Conservation (phyloP, 2,329 filamentous ascomycete genomes). For the Pseudogymnoascus sp. region DNA sequence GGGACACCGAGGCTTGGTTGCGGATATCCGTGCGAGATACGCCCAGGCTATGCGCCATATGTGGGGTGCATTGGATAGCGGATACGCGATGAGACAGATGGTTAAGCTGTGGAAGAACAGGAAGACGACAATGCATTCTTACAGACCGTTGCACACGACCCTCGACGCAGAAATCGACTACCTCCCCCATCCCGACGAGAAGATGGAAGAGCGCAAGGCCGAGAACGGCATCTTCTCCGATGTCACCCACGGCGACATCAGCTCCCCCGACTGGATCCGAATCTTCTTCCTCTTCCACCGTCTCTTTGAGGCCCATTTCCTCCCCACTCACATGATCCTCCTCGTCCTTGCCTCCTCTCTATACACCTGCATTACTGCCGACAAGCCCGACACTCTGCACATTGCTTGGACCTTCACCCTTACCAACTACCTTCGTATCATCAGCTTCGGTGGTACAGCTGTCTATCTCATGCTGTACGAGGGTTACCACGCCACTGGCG, state of each 20-base stretch:
- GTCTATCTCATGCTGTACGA: constrained; percentile 60
- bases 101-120: constrained; percentile 49
- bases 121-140: constrained; percentile 46
- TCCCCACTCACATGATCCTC: constrained; percentile 59
- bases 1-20: constrained; percentile 42
- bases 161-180: constrained; percentile 29
- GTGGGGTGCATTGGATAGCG: constrained; percentile 65
- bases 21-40: constrained; percentile 57
- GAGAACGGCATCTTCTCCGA: constrained; percentile 49
- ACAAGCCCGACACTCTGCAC: constrained; percentile 41
- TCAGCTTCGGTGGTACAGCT: constrained; percentile 50
- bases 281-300: constrained; percentile 53
- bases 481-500: constrained; percentile 53
- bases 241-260: constrained; percentile 42
- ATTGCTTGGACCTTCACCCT: constrained; percentile 51
- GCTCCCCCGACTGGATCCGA: constrained; percentile 45
- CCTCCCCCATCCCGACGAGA: constrained; percentile 19
- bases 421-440: constrained; percentile 50
- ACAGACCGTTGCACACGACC: constrained; percentile 47
- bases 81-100: constrained; percentile 52
- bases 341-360: constrained; percentile 53
- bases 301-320: constrained; percentile 65
- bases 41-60: constrained; percentile 66
- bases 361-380: constrained; percentile 47
- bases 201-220: background rate